Base-by-base conservation (phyloP, 768 basidiomycete species). In the Collybia nuda region DNA sequence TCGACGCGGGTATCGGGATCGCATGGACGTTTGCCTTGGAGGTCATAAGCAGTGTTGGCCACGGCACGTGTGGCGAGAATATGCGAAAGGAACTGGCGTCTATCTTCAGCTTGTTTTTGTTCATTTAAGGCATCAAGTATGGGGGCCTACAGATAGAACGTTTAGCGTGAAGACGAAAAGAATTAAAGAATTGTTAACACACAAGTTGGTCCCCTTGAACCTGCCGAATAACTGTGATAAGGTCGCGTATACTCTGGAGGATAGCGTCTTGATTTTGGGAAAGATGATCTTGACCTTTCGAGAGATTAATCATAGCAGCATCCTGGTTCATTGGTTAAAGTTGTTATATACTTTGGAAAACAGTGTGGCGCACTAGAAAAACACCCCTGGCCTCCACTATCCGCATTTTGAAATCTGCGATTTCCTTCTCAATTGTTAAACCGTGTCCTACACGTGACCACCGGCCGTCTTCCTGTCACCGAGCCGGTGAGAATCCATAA, bases 1-100 rank as follows among this genome's bases (percentile, higher is more conserved):
- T 50, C 51, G 1, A 37, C 40, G 11, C 58, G 56, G 14, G 58
- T 60, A 22, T 50, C 51, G 6, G 38, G 14, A n/a, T 52, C 53
- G 19, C 58, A 59, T 12, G 58, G 50, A 8, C 18, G 41, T 39
- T 59, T 59, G 14, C 52, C 58, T 26, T 59, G 58, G 1, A 48
- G 47, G 5, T 44, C 46, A 26, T 58, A 52, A 1, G 51, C 39
- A 2, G 58, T 36, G 15, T 56, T 45, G 24, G 42, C 39, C 9
- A 59, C 39, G 17, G 51, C 41, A n/a, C 45, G 45, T 43, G 19
- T 37, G 8, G 36, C 21, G 9, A 56, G 47, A 21, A 40, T 53
- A 6, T 44, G 36, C 6, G 32, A 22, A 12, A 54, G n/a, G 19
- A 51, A 55, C 38, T 37, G 47, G 14, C 44, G 40, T 44, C 50